Percentiles rank a stretch among this genome's conserved stretches.
Conservation (phyloP, 495 filamentous ascomycete species). For the Neurospora tetraspora region DNA sequence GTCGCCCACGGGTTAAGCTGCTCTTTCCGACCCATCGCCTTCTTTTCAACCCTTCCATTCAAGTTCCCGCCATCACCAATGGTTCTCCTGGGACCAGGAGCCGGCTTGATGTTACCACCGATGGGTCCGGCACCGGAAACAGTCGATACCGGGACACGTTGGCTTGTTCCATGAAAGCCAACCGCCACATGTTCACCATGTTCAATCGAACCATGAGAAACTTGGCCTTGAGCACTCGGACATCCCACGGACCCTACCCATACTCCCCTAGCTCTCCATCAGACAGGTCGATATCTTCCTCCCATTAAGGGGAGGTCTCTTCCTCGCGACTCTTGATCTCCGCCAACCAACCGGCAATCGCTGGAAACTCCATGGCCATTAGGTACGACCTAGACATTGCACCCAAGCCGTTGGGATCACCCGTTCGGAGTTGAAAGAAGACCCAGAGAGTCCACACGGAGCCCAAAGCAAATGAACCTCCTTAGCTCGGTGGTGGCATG, state of each 20-base stretch:
- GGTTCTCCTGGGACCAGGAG: too few relatives aligned
- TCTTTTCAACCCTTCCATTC: too few relatives aligned
- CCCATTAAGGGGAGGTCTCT: neutral
- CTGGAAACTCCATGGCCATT: neutral
- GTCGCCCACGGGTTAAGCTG: too few relatives aligned
- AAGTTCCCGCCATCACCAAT: too few relatives aligned
- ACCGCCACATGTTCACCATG: neutral
- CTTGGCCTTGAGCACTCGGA: neutral
- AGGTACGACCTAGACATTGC: neutral
- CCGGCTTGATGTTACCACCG: neutral
- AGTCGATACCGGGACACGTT: neutral
- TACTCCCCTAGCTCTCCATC: neutral
- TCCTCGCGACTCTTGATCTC: neutral
- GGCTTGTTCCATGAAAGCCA: neutral
- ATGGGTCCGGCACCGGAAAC: neutral
- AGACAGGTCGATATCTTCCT: neutral
- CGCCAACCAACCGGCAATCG: neutral
- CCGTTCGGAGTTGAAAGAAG: neutral
- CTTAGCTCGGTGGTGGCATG: too few relatives aligned
- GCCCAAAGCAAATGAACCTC: too few relatives aligned
- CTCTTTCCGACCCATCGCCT: too few relatives aligned
- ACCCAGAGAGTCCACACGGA: too few relatives aligned
- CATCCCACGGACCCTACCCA: neutral
- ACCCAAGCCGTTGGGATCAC: neutral
- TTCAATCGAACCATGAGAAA: neutral